phyloP scores from a whole-genome alignment of 192 early-diverging fungal species.

The Phycomyces blakesleeanus region DNA sequence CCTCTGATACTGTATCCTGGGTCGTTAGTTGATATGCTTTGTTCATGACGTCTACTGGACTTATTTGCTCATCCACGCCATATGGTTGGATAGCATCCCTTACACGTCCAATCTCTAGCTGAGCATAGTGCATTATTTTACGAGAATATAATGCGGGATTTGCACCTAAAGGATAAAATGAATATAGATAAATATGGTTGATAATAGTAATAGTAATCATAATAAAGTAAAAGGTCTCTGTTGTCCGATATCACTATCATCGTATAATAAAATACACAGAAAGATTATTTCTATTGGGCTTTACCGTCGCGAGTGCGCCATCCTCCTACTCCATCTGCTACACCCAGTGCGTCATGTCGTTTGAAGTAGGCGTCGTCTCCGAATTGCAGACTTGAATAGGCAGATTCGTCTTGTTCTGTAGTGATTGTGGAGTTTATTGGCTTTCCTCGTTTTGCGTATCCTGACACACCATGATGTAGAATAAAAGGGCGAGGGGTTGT shows the following conservation, averaged over 20 bases:
- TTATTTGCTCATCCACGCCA: neutral
- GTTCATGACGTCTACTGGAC: conserved; percentile 12
- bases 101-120: conserved; percentile 76
- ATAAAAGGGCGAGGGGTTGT: conserved; percentile 36
- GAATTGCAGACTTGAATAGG: conserved; percentile 59
- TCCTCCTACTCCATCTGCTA: conserved; percentile 94
- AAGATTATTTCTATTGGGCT: neutral
- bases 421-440: conserved; percentile 8
- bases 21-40: conserved; percentile 17
- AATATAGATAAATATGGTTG: too few relatives aligned
- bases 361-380: conserved; percentile 95
- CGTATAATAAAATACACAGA: too few relatives aligned
- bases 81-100: conserved; percentile 47
- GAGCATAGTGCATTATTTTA: conserved; percentile 92
- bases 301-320: conserved; percentile 55
- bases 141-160: conserved; percentile 90
- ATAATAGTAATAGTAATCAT: too few relatives aligned
- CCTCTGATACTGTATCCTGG: conserved; percentile 61
- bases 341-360: conserved; percentile 82
- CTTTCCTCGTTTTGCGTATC: conserved; percentile 44
- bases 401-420: conserved; percentile 34
- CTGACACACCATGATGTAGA: conserved; percentile 45
- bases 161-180: conserved; percentile 69
- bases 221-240: too few relatives aligned
- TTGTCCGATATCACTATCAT: too few relatives aligned